phyloP scores from a whole-genome alignment of 805 yeast genomes.

The Starmerella ratchasimensis region DNA sequence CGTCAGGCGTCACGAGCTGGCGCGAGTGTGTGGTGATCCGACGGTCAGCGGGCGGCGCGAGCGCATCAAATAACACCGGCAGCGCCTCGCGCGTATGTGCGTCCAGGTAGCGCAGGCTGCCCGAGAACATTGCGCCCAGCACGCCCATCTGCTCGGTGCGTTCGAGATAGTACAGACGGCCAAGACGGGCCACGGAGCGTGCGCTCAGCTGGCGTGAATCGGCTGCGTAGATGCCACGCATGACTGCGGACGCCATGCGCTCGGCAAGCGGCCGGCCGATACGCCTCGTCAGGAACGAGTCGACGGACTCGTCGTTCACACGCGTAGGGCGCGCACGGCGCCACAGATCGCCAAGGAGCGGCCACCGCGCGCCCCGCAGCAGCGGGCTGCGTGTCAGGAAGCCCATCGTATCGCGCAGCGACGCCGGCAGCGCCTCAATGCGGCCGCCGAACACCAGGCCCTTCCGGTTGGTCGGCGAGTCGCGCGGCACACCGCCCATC shows the following conservation, averaged over 20 bases:
- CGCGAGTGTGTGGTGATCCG: neutral
- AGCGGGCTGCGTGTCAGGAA: conserved; percentile 22
- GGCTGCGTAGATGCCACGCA: conserved; percentile 89
- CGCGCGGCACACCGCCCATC: conserved; percentile 44
- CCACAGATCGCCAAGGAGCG: conserved; percentile 27
- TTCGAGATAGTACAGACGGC: conserved; percentile 45
- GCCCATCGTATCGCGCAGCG: conserved; percentile 10
- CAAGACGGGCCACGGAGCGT: conserved; percentile 38
- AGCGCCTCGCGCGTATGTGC: conserved; percentile 17
- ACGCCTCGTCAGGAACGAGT: conserved; percentile 50
- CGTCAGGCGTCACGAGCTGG: conserved; percentile 7
- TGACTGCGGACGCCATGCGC: conserved; percentile 62
- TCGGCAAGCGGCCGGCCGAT: conserved; percentile 42
- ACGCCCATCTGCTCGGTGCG: conserved; percentile 37
- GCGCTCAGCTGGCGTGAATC: conserved; percentile 57
- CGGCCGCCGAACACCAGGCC: conserved; percentile 37
- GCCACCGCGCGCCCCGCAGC: conserved; percentile 44
- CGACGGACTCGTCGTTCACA: conserved; percentile 55
- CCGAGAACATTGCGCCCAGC: conserved; percentile 33
- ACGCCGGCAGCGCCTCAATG: conserved; percentile 25
- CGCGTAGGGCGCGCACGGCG: conserved; percentile 18
- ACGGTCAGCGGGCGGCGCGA: conserved; percentile 13
- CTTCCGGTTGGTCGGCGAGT: conserved; percentile 56
- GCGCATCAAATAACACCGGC: conserved; percentile 20
- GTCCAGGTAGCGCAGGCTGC: conserved; percentile 24